phyloP scores from a whole-genome alignment of 1,139 yeast genomes.

The Keqinozyma sinolaborantium region DNA sequence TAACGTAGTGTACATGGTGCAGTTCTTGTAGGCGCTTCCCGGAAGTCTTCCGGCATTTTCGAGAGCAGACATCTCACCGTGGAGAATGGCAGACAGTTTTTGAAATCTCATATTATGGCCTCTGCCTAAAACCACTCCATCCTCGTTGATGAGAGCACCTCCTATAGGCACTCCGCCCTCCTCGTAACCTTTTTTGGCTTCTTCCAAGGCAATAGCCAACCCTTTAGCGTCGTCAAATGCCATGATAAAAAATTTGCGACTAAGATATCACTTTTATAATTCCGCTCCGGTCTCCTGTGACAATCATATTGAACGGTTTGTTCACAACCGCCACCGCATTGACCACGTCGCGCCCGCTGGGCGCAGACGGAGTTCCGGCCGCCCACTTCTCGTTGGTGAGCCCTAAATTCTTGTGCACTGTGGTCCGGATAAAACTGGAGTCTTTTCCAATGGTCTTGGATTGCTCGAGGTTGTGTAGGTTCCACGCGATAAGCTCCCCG shows the following conservation, averaged over 20 bases:
- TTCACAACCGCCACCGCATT: constrained; percentile 43
- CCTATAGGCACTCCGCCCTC: constrained; percentile 96
- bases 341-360: constrained; percentile 34
- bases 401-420: constrained; percentile 6
- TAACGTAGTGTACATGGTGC: constrained; percentile 84
- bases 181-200: constrained; percentile 59
- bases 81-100: constrained; percentile 73
- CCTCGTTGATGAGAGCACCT: constrained; percentile 68
- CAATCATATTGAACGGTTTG: constrained; percentile 57
- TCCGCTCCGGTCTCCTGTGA: constrained; percentile 65
- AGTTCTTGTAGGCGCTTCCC: constrained; percentile 62
- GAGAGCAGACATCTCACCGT: constrained; percentile 86
- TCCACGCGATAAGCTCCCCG: constrained; percentile 31
- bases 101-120: constrained; percentile 92
- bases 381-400: constrained; percentile 6
- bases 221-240: constrained; percentile 63
- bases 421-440: constrained; percentile 11
- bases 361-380: constrained; percentile 1
- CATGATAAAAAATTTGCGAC: constrained; percentile 21
- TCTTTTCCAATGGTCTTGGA: constrained; percentile 17
- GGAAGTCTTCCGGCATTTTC: constrained; percentile 87
- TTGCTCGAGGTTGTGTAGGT: constrained; percentile 19
- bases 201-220: constrained; percentile 66
- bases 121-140: constrained; percentile 76
- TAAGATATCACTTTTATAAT: constrained; percentile 46